A percentile compares a stretch with the other conserved stretches of the same genome.
Evolutionary conservation across 2,329 filamentous ascomycete species (phyloP).

Genomic region (Colletotrichum scovillei): DNA sequence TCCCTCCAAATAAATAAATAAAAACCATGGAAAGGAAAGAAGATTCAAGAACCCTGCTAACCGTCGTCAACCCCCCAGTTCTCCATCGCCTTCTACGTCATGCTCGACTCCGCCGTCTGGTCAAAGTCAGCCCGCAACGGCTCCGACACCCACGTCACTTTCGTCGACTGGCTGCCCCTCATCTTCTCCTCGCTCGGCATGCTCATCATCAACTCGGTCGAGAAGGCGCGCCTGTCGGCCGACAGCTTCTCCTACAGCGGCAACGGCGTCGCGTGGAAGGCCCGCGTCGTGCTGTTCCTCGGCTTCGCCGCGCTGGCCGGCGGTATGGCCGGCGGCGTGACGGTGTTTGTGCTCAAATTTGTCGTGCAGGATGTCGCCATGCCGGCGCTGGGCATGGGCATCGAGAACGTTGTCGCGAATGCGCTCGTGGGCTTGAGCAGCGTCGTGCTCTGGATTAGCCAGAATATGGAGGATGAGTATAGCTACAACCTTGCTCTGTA

Average conservation of each 20-base stretch:
- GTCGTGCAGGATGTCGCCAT: constrained; percentile 66
- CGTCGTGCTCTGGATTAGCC: constrained; percentile 75
- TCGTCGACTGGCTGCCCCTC: constrained; percentile 77
- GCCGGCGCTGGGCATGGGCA: constrained; percentile 73
- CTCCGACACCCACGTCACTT: constrained; percentile 71
- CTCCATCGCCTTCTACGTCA: constrained; percentile 75
- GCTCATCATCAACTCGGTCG: constrained; percentile 78
- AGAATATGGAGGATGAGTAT: constrained; percentile 81
- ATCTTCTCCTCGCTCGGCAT: constrained; percentile 75
- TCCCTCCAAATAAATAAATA: background rate
- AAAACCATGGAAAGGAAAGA: background rate
- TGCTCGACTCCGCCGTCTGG: constrained; percentile 76
- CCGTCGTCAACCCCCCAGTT: constrained; percentile 56
- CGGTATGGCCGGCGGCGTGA: constrained; percentile 77
- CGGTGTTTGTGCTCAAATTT: constrained; percentile 75
- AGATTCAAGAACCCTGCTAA: background rate
- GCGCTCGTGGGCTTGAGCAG: constrained; percentile 71
- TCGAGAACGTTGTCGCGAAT: constrained; percentile 76
- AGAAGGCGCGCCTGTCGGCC: constrained; percentile 72
- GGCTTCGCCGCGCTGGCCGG: constrained; percentile 74
- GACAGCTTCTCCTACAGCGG: constrained; percentile 73
- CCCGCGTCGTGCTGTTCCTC: constrained; percentile 74
- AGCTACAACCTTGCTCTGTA: constrained; percentile 74
- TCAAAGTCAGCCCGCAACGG: constrained; percentile 70
- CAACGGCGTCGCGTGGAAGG: constrained; percentile 75